Evolutionary conservation across 306 rosid genomes (phyloP), one percentile per base, ranked within the genome.

Genomic region (Gleditsia sinensis): DNA sequence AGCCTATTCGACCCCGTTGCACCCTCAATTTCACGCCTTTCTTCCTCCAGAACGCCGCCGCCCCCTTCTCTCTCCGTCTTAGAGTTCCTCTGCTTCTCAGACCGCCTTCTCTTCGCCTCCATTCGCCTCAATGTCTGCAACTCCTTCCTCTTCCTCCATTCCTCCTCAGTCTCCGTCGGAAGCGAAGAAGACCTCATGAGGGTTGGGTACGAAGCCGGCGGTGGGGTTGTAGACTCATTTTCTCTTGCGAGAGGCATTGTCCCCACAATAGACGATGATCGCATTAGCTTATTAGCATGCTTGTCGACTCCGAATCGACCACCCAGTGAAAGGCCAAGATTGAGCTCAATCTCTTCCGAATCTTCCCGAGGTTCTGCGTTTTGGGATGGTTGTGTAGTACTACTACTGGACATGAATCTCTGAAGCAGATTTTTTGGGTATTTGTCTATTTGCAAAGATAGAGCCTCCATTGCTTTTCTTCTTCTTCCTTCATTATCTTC

Each of bases 111-210:
- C 81, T 92, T 95, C 0, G 99, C 99, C 82, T 75, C 99, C 95
- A 92, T 59, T 63, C 99, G 74, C 51, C 99, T 83, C 82, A 88
- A 79, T 3, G 87, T 88, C 86, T 95, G 99, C 67, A 94, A 34
- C 72, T 92, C 96, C 88, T 94, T 94, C 88, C 99, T 69, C 93
- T 92, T 88, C 87, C 97, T 65, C 99, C 97, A 94, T 82, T 87
- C 91, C 75, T 89, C 98, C 84, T 92, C 95, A 0, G 96, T 83
- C 93, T 92, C 96, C 37, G 88, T 58, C 14, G 99, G 99, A 16
- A 94, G 91, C 10, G 96, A 94, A 0, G 99, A 86, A 0, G 96
- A 54, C 73, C 99, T 87, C 54, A 80, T 58, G 12, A 94, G 83
- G 1, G 73, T 28, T 17, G 86, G 75, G 67, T 77, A 81, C 11